A percentile compares a stretch with the other conserved stretches of the same genome.
Evolutionary conservation across 371 early-diverging fungal genomes (phyloP).

Genomic region (Mortierella sp.): DNA sequence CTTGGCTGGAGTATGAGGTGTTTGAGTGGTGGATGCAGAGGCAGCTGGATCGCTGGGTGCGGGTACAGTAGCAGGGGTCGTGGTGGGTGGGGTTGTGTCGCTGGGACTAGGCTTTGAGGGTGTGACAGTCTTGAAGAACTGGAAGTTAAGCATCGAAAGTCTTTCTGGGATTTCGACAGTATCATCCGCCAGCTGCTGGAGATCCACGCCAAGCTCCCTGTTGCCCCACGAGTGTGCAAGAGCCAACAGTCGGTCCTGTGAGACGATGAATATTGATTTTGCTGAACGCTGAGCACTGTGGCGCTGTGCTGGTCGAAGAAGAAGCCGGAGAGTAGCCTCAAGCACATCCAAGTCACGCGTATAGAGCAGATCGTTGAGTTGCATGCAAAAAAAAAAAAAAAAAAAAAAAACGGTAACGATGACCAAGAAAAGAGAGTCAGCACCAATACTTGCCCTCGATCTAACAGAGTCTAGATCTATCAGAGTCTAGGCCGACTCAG

Average conservation of each 20-base stretch:
- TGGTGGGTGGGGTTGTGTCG: conserved; percentile 18
- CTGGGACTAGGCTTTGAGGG: conserved; percentile 15
- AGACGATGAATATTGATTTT: conserved; percentile 68
- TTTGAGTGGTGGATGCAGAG: background rate
- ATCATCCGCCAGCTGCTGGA: conserved; percentile 57
- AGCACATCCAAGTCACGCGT: conserved; percentile 81
- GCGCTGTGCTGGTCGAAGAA: conserved; percentile 87
- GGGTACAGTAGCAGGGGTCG: conserved; percentile 1
- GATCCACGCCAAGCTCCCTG: conserved; percentile 55
- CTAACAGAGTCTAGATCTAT: conserved; percentile 11
- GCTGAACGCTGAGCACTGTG: conserved; percentile 77
- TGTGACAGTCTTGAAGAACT: conserved; percentile 69
- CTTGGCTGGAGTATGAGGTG: background rate
- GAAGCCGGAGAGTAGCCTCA: conserved; percentile 74
- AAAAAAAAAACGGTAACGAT: background rate
- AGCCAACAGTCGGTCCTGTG: conserved; percentile 71
- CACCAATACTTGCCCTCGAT: background rate
- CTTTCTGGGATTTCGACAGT: conserved; percentile 59
- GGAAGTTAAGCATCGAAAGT: conserved; percentile 62
- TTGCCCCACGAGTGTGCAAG: conserved; percentile 71
- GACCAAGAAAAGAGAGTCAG: conserved; percentile 1
- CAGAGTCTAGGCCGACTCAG: background rate
- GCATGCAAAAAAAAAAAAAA: conserved; percentile 55
- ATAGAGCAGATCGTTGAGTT: conserved; percentile 74
- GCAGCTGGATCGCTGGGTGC: background rate